Conservation (phyloP, 305 asterid genomes). For the Fraxinus paxiana region DNA sequence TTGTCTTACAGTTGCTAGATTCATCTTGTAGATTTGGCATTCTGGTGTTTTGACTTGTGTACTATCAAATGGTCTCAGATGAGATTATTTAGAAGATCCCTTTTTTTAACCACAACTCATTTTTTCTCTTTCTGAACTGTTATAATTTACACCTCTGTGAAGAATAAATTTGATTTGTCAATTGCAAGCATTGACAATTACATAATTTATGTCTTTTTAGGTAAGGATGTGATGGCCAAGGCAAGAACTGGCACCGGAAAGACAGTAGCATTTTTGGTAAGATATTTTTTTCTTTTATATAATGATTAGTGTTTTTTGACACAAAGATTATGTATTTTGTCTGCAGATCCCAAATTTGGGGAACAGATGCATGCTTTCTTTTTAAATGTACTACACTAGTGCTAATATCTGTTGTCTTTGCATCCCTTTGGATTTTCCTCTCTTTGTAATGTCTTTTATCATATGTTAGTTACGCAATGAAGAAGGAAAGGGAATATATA, state of each 20-base stretch:
- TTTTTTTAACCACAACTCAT: not conserved
- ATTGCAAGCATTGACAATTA: not conserved
- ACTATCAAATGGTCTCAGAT: not conserved
- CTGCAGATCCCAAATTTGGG: not conserved
- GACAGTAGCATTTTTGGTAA: constrained; percentile 93
- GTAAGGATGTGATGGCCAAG: constrained; percentile 97
- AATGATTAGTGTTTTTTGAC: not conserved
- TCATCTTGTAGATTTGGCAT: not conserved
- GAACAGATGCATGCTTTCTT: constrained; percentile 2
- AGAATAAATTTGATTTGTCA: not conserved
- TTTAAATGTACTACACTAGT: not conserved
- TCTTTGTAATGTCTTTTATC: not conserved
- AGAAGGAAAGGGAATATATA: not conserved
- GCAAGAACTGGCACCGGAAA: constrained; percentile 98
- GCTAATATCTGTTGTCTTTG: not conserved
- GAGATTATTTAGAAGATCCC: not conserved
- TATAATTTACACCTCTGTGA: not conserved
- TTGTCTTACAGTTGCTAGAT: not conserved
- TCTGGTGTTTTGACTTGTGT: not conserved
- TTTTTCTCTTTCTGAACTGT: not conserved
- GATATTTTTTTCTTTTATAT: constrained; percentile 17
- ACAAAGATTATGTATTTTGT: not conserved
- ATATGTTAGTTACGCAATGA: not conserved
- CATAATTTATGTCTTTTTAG: constrained; percentile 41
- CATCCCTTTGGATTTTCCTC: not conserved